Conservation (phyloP, 2,329 filamentous ascomycete species). For the Pseudohalonectria lignicola region DNA sequence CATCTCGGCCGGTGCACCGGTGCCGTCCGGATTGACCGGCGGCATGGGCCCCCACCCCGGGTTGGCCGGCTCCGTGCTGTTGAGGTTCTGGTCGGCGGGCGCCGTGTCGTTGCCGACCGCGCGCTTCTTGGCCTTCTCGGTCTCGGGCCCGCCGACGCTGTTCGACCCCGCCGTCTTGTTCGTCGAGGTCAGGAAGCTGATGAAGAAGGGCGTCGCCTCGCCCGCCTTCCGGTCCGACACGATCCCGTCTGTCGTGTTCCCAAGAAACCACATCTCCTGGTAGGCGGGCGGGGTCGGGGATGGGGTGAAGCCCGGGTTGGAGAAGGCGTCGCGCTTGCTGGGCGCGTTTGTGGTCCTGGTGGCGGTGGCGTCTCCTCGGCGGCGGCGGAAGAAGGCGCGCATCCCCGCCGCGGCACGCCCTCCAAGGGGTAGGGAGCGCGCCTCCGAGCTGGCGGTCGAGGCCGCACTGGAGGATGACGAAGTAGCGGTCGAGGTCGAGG, state of each 20-base stretch:
- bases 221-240: constrained; percentile 59
- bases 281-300: constrained; percentile 47
- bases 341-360: neutral
- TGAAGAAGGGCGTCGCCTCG: constrained; percentile 81
- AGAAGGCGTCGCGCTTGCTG: neutral
- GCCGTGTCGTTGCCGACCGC: constrained; percentile 14
- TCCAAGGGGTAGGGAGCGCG: neutral
- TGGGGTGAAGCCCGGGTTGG: constrained; percentile 28
- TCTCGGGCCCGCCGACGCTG: constrained; percentile 5
- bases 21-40: constrained; percentile 53
- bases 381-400: neutral
- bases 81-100: constrained; percentile 5
- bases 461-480: neutral
- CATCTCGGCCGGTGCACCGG: constrained; percentile 59
- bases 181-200: constrained; percentile 52
- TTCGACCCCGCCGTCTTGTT: constrained; percentile 18
- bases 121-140: constrained; percentile 8
- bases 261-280: constrained; percentile 69
- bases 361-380: neutral
- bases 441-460: neutral
- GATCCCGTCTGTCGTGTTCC: constrained; percentile 73
- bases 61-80: constrained; percentile 7
- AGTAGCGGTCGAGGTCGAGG: neutral
- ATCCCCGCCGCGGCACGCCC: no score
- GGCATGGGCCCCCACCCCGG: constrained; percentile 53